Evolutionary conservation across 2,329 filamentous ascomycete genomes (phyloP).

Genomic region (Gnomoniopsis sp.): DNA sequence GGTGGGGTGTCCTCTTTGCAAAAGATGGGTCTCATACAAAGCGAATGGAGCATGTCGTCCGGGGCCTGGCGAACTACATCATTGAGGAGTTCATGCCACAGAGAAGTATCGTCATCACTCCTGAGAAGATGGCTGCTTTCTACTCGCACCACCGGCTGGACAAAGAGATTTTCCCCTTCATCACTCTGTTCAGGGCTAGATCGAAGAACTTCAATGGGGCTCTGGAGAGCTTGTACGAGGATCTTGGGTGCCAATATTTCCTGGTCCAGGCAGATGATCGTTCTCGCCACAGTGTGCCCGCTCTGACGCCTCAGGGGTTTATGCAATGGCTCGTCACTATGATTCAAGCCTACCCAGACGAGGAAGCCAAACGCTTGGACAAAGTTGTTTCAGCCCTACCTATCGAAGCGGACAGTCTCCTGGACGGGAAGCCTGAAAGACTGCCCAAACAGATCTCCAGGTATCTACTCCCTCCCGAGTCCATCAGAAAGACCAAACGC

Average conservation of each 20-base stretch:
- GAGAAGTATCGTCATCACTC: constrained; percentile 68
- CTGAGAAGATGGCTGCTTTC: constrained; percentile 70
- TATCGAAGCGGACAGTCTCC: constrained; percentile 50
- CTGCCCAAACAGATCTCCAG: constrained; percentile 78
- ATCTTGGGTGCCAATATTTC: constrained; percentile 59
- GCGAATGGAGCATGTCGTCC: constrained; percentile 67
- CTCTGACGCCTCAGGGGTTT: constrained; percentile 66
- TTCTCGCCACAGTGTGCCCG: constrained; percentile 57
- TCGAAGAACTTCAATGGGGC: constrained; percentile 41
- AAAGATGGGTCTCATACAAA: constrained; percentile 62
- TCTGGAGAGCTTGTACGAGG: constrained; percentile 55
- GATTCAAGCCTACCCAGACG: constrained; percentile 72
- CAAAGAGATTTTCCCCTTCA: constrained; percentile 66
- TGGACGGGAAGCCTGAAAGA: constrained; percentile 63
- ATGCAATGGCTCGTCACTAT: constrained; percentile 68
- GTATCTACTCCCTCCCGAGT: constrained; percentile 62
- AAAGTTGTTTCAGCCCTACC: constrained; percentile 68
- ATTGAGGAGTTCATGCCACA: constrained; percentile 67
- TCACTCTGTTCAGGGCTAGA: constrained; percentile 51
- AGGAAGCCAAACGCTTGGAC: constrained; percentile 68
- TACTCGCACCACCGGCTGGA: constrained; percentile 65
- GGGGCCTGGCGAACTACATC: constrained; percentile 70
- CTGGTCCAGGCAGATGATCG: constrained; percentile 54
- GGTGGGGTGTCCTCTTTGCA: constrained; percentile 76
- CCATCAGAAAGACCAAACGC: constrained; percentile 56